Conservation (phyloP, 768 basidiomycete genomes). For the Lepiota venenata region DNA sequence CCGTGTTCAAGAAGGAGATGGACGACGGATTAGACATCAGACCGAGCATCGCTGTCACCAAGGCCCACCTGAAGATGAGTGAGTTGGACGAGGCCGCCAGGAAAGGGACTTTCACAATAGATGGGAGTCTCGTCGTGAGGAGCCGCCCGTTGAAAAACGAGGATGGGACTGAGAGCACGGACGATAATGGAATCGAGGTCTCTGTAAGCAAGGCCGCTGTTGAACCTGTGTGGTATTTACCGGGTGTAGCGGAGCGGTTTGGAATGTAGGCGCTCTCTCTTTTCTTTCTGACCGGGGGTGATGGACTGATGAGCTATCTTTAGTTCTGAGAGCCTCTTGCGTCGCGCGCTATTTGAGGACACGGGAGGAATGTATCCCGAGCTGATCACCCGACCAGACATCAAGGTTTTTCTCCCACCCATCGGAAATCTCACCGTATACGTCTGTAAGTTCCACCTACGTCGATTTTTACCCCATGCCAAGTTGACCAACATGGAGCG, state of each 20-base stretch:
- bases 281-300: not conserved
- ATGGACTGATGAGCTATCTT: not conserved
- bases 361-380: slow-evolving; percentile 97
- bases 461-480: not conserved
- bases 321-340: slow-evolving; percentile 79
- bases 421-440: slow-evolving; percentile 92
- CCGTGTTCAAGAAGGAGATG: slow-evolving; percentile 59
- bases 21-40: slow-evolving; percentile 79
- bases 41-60: slow-evolving; percentile 92
- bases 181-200: slow-evolving; percentile 79
- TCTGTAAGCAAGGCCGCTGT: slow-evolving; percentile 90
- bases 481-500: not conserved
- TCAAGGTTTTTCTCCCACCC: slow-evolving; percentile 94
- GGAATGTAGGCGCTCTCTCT: slow-evolving; percentile 67
- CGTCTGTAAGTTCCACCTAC: slow-evolving; percentile 73
- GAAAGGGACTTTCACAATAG: slow-evolving; percentile 68
- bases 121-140: slow-evolving; percentile 79
- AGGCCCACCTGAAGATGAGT: slow-evolving; percentile 90
- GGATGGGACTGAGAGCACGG: slow-evolving; percentile 51
- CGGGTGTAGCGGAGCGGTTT: slow-evolving; percentile 92
- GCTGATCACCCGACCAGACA: slow-evolving; percentile 90
- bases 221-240: slow-evolving; percentile 95
- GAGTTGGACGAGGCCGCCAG: slow-evolving; percentile 84
- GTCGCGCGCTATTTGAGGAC: slow-evolving; percentile 94
- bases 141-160: slow-evolving; percentile 60